Evolutionary conservation across 176 grass and related monocot genomes (phyloP), one percentile per base, ranked within the genome.

Genomic region (Musa troglodytarum): DNA sequence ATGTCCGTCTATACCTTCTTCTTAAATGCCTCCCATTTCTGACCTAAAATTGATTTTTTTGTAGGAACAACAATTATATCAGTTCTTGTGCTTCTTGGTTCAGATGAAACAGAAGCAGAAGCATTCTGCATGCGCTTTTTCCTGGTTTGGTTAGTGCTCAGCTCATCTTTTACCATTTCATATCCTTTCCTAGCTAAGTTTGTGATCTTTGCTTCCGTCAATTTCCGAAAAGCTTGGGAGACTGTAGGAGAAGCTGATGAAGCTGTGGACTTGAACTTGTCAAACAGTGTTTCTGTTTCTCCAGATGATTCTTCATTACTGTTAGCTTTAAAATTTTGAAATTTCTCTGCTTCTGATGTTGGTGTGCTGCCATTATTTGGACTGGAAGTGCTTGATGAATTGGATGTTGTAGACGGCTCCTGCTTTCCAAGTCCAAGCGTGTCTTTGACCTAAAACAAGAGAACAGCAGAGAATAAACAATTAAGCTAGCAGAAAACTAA

Each of bases 21-120:
- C 83, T 93, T 97, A 9, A 97, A 54, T 64, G 86, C 68, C 81
- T 97, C 90, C 94, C 94, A 93, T 80, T 91, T 97, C 79, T 93
- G 84, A 84, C 90, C 86, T 72, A 97, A 78, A 26, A 85, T 52
- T 7, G 94, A 91, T 75, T 81, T 93, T 72, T 97, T 97, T 61
- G 84, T 86, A 71, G 88, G 84, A 61, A 91, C 70, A 81, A 97
- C 63, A 85, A 91, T 86, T 69, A 97, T 69, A 72, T 97, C 94
- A 72, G 69, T 80, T 73, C 78, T 80, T 12, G 69, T 65, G 52
- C 78, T 80, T 73, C 78, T 92, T 82, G 87, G 85, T 72, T 80
- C 78, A 28, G 80, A 69, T 71, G 73, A 80, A 80, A 86, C 68
- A 75, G 79, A 89, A 56, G 68, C 76, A 78, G 81, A 82, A 67